phyloP scores from a whole-genome alignment of 129 eudicot species.

The Flaveria brownii region DNA sequence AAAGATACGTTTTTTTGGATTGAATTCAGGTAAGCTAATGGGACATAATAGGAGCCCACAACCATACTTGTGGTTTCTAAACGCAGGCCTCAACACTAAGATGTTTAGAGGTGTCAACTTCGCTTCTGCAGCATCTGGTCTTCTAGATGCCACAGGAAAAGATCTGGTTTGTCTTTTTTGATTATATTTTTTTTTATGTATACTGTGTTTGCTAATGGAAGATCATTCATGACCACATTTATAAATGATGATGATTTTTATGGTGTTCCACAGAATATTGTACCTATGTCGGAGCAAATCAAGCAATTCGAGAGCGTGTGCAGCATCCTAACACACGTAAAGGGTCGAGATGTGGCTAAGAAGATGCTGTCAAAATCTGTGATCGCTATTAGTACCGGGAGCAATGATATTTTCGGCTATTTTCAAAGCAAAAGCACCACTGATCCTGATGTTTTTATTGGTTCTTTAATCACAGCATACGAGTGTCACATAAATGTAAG shows the following conservation, averaged over 20 bases:
- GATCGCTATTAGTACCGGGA: slow-evolving; percentile 55
- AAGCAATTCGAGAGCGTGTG: slow-evolving; percentile 43
- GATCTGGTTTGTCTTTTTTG: slow-evolving; percentile 14
- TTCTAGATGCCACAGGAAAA: slow-evolving; percentile 34
- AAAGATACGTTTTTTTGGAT: neutral
- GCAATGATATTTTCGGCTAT: slow-evolving; percentile 67
- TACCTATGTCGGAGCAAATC: slow-evolving; percentile 65
- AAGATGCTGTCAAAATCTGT: slow-evolving; percentile 41
- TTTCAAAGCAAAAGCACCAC: slow-evolving; percentile 36
- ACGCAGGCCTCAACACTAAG: neutral
- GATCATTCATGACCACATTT: neutral
- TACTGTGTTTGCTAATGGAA: too few species aligned
- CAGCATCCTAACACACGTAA: slow-evolving; percentile 34
- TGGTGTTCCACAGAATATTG: slow-evolving; percentile 35
- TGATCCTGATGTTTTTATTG: slow-evolving; percentile 38
- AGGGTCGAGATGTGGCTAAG: slow-evolving; percentile 38
- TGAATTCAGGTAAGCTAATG: slow-evolving; percentile 33
- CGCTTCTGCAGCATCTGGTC: slow-evolving; percentile 41
- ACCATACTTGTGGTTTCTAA: slow-evolving; percentile 32
- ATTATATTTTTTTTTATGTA: too few species aligned
- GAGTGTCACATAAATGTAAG: slow-evolving; percentile 43
- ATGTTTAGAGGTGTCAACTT: slow-evolving; percentile 39
- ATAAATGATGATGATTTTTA: neutral
- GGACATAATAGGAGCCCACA: slow-evolving; percentile 36
- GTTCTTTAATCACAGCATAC: slow-evolving; percentile 38